Base-by-base conservation (phyloP, 768 basidiomycete genomes). In the Pisolithus marmoratus region DNA sequence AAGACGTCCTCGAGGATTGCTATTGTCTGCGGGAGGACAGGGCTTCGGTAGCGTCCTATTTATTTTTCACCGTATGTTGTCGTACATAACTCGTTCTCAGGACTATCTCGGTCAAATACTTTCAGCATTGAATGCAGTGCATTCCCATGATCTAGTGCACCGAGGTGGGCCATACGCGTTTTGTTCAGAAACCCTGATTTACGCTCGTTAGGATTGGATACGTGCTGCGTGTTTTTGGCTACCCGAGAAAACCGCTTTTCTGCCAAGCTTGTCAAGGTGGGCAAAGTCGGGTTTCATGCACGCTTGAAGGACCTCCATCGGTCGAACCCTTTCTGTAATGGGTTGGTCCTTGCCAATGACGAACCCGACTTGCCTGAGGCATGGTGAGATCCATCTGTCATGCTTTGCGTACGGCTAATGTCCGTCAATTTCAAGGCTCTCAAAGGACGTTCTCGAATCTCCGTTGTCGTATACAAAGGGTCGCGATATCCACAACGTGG, bases 401-500 rank as follows among this genome's bases (percentile, higher is more conserved):
- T 49, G 15, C 11, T n/a, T 11, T 17, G 15, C n/a, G 19, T n/a
- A 20, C 31, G 14, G 50, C 58, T 49, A 38, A 52, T 52, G 20
- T 31, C 46, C 37, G 22, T 42, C 44, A 2, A 2, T 26, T n/a
- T 2, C 41, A 11, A 89, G 90, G 92, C 57, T 85, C 6, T 84
- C 86, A 1, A 82, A 81, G 54, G 94, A 94, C 48, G 84, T 84
- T 38, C 76, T 87, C 43, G 86, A 90, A 37, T 87, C 87, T 23
- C 84, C 85, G 0, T 73, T 91, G n/a, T 61, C 79, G 0, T 94
- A 94, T 63, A 86, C 88, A 8, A 81, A 77, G 38, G 74, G 81
- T 38, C 78, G 93, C 26, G 94, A 96, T 60, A 83, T 95, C 9
- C 92, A 94, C 69, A 78, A 81, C 41, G 81, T 84, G 0, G 93